Evolutionary conservation across 1,284 basidiomycete species (phyloP).

Genomic region (Pseudozyma tsukubaensis): DNA sequence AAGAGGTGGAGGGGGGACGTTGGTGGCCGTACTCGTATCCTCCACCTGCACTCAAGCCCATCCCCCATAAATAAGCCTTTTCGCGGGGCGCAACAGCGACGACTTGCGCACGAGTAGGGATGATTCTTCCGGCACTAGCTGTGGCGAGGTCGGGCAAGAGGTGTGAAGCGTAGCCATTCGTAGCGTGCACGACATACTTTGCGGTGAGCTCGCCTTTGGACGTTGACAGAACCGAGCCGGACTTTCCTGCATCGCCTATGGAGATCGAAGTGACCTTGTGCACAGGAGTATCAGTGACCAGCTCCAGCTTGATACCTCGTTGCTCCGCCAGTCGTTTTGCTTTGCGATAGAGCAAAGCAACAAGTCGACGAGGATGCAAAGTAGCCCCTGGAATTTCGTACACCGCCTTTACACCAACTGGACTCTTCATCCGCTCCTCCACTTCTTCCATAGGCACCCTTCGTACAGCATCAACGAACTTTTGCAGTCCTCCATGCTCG

Average conservation of each 20-base stretch:
- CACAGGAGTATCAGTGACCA: slow-evolving; percentile 41
- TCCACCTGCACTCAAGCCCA: slow-evolving; percentile 67
- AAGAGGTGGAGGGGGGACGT: slow-evolving; percentile 69
- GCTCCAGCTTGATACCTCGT: slow-evolving; percentile 20
- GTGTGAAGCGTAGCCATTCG: slow-evolving; percentile 80
- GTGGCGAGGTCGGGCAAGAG: slow-evolving; percentile 76
- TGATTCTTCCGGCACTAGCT: slow-evolving; percentile 70
- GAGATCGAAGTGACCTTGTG: background rate
- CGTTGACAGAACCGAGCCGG: background rate
- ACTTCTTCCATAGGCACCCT: slow-evolving; percentile 37
- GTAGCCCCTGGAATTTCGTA: slow-evolving; percentile 54
- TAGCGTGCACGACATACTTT: slow-evolving; percentile 79
- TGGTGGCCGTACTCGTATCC: slow-evolving; percentile 83
- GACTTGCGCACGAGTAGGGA: slow-evolving; percentile 81
- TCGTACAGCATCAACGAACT: slow-evolving; percentile 25
- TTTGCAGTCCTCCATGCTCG: slow-evolving; percentile 18
- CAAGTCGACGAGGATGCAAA: slow-evolving; percentile 47
- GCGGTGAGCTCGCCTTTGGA: slow-evolving; percentile 70
- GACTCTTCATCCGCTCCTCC: slow-evolving; percentile 23
- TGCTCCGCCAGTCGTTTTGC: slow-evolving; percentile 15
- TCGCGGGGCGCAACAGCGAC: slow-evolving; percentile 74
- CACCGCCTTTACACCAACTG: slow-evolving; percentile 27
- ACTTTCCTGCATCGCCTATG: no score
- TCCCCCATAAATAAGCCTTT: slow-evolving; percentile 16
- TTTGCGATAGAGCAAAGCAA: slow-evolving; percentile 22